Evolutionary conservation across 176 grass and related monocot genomes (phyloP).

Genomic region (Rhynchospora breviuscula): DNA sequence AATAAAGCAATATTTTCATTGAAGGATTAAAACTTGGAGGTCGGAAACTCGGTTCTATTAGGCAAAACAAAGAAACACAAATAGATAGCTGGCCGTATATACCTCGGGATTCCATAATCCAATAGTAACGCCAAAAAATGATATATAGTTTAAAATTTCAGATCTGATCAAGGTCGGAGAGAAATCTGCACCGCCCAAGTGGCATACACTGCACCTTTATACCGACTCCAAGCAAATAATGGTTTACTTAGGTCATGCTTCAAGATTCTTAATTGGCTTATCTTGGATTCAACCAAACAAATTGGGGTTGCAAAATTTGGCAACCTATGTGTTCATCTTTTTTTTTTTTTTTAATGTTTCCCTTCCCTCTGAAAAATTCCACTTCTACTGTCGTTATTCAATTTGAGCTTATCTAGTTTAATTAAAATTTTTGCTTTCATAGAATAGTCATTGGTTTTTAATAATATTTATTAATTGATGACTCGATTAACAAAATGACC

Average conservation of each 20-base stretch:
- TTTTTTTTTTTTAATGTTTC: neutral
- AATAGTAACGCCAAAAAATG: constrained; percentile 1
- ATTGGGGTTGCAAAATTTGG: neutral
- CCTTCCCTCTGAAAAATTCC: no score
- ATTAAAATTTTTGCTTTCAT: no score
- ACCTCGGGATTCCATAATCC: neutral
- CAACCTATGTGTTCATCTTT: neutral
- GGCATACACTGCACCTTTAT: neutral
- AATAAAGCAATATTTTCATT: neutral
- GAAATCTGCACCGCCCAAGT: constrained; percentile 14
- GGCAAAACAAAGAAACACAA: neutral
- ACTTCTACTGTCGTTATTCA: no score
- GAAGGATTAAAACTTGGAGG: neutral
- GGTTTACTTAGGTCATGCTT: neutral
- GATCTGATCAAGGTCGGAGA: neutral
- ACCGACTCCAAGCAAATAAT: neutral
- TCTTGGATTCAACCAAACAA: neutral
- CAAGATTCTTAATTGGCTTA: neutral
- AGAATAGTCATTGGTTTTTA: no score
- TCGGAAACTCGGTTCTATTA: neutral
- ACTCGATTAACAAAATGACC: no score
- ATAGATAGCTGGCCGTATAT: neutral
- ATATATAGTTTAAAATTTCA: neutral
- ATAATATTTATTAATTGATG: no score
- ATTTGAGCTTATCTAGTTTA: no score